phyloP scores from a whole-genome alignment of 2,329 filamentous ascomycete genomes.

The Colletotrichum brevisporum region DNA sequence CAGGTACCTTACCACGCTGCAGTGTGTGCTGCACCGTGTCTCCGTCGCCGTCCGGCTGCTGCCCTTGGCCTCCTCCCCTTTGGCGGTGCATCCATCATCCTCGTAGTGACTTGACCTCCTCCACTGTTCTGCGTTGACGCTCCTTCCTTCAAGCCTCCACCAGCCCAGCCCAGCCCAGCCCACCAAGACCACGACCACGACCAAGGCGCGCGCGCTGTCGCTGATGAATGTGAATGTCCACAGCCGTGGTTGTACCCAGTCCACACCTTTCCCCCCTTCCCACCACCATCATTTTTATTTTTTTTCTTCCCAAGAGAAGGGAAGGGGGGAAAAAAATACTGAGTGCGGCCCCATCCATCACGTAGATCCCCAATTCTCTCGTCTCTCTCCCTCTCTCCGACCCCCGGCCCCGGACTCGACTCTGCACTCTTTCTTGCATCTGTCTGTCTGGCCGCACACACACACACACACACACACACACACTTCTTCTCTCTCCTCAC shows the following conservation, averaged over 20 bases:
- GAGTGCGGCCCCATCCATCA: constrained; percentile 7
- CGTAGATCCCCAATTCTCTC: constrained; percentile 13
- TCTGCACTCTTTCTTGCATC: not conserved
- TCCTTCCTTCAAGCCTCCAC: constrained; percentile 24
- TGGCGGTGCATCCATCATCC: constrained; percentile 31
- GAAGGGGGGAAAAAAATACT: constrained; percentile 11
- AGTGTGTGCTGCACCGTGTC: no score
- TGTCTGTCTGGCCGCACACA: constrained; percentile 7
- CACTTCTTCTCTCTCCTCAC: not conserved
- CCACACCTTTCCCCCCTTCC: constrained; percentile 3
- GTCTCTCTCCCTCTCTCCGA: not conserved
- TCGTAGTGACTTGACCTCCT: constrained; percentile 4
- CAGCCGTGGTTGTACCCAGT: not conserved
- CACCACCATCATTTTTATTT: constrained; percentile 15
- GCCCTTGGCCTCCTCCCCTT: not conserved
- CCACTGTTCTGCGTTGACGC: no score
- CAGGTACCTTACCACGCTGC: no score
- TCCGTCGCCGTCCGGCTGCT: not conserved
- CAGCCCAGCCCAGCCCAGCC: constrained; percentile 5
- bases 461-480: not conserved
- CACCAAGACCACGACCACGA: not conserved
- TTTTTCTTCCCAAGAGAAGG: constrained; percentile 11
- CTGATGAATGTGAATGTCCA: constrained; percentile 25
- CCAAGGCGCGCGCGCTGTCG: not conserved
- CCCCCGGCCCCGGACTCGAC: constrained; percentile 24